A percentile compares a stretch with the other conserved stretches of the same genome.
These are phyloP conservation scores for Spergularia bocconei DNA, from an alignment of 148 eudicot genomes.

Conservation along the genomic window DNA sequence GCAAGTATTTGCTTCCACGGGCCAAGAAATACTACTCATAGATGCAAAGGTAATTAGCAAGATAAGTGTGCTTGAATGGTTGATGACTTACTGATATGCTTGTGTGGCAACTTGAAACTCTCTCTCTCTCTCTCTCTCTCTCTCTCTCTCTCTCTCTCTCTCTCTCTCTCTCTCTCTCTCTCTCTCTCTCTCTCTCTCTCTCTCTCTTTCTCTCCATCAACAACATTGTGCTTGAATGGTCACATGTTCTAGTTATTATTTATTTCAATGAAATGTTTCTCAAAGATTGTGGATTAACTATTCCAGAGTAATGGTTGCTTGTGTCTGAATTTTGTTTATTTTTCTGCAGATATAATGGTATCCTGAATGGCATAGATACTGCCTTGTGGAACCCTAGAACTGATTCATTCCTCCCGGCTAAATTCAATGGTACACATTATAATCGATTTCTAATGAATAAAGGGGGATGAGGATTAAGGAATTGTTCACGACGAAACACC, in stretches of 20 bases:
- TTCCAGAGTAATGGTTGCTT: not conserved
- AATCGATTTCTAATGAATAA: not conserved
- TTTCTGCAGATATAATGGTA: constrained; percentile 62
- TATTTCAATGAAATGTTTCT: not conserved
- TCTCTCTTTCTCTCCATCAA: no score
- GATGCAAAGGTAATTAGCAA: no score
- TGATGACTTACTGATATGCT: not conserved
- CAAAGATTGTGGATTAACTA: not conserved
- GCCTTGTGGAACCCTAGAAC: constrained; percentile 72
- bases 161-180: no score
- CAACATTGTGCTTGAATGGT: not conserved
- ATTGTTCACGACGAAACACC: not conserved
- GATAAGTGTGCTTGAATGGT: no score
- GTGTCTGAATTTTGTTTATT: not conserved
- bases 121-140: no score
- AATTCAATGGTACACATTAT: constrained; percentile 51
- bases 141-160: no score
- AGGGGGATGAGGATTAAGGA: not conserved
- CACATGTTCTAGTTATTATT: not conserved
- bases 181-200: no score
- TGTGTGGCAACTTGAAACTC: not conserved
- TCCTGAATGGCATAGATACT: constrained; percentile 81
- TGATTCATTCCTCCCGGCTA: constrained; percentile 65
- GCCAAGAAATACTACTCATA: no score
- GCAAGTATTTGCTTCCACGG: not conserved